Evolutionary conservation across 768 basidiomycete genomes (phyloP).

Genomic region (Paxillus involutus): DNA sequence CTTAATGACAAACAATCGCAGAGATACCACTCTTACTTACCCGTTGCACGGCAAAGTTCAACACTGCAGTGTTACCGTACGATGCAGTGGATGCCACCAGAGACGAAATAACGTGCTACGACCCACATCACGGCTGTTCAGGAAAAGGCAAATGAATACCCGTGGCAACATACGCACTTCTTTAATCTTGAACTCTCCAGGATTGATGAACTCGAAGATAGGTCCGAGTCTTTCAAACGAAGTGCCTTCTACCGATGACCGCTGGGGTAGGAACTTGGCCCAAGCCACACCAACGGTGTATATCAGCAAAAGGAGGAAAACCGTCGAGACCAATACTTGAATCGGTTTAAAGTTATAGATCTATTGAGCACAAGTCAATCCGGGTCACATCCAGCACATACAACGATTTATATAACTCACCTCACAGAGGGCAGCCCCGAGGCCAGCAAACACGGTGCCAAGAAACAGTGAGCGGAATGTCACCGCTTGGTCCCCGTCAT

Average conservation of each 20-base stretch:
- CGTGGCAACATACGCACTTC: slow-evolving; percentile 40
- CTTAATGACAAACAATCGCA: background rate
- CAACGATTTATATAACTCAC: slow-evolving; percentile 23
- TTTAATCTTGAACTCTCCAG: slow-evolving; percentile 56
- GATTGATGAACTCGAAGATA: slow-evolving; percentile 50
- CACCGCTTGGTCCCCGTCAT: slow-evolving; percentile 55
- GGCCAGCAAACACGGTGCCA: slow-evolving; percentile 56
- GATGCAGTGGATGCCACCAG: slow-evolving; percentile 59
- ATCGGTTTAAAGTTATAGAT: slow-evolving; percentile 64
- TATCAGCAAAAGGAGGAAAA: slow-evolving; percentile 56
- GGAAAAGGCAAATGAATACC: background rate
- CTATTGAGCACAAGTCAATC: slow-evolving; percentile 26
- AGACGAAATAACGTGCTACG: slow-evolving; percentile 56
- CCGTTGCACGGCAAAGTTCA: slow-evolving; percentile 61
- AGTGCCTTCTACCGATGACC: slow-evolving; percentile 44
- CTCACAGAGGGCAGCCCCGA: slow-evolving; percentile 60
- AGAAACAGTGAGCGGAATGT: slow-evolving; percentile 56
- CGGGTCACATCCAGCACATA: background rate
- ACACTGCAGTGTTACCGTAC: slow-evolving; percentile 50
- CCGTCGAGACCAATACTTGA: slow-evolving; percentile 48
- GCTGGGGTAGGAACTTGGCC: slow-evolving; percentile 46
- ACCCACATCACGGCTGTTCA: background rate
- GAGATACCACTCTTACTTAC: slow-evolving; percentile 30
- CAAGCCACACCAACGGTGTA: slow-evolving; percentile 52
- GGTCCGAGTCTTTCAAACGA: slow-evolving; percentile 40